Base-by-base conservation (phyloP, 192 early-diverging fungal species). In the Coemansia sp. region DNA sequence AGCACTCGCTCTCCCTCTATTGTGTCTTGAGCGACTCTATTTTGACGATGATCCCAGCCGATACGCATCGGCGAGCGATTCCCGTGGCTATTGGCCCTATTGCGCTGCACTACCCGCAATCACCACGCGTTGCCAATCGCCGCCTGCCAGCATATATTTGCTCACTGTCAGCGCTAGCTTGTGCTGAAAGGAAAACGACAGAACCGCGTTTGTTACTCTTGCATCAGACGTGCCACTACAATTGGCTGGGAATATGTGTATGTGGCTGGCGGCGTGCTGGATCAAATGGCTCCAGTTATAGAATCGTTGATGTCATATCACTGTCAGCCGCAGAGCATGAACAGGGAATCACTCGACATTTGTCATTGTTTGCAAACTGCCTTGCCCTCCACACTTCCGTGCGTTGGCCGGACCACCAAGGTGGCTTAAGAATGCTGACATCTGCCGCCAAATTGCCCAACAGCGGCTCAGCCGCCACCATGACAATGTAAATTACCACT, bases 41-140 rank as follows among this genome's bases (percentile, higher is more conserved):
- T 34, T 27, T 8, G n/a, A 6, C 32, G n/a, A 36, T 34, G 57
- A 59, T 59, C 32, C 31, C 31, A 19, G 57, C 31, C 32, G 57
- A 36, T 36, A 14, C 29, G 31, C 32, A 36, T 36, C 32, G 57
- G 17, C 32, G 15, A 36, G 57, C 31, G 57, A 59, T 59, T 59
- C n/a, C 53, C 15, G 25, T 59, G 32, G 57, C 57, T 36, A n/a
- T 36, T 19, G 32, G 57, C 32, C 34, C 31, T n/a, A n/a, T 34
- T 8, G 27, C 11, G 17, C 15, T 34, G 57, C 31, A 32, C 17
- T 10, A 7, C 14, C 12, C 15, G 32, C 57, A 59, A 31, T 34
- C 57, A 31, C 29, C 57, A 59, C 31, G 57, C 57, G 15, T 17
- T 36, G 57, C 57, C 57, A 59, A 59, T 59, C 57, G 32, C 57